Base-by-base conservation (phyloP, 805 yeast species). In the Kluyveromyces aestuarii region DNA sequence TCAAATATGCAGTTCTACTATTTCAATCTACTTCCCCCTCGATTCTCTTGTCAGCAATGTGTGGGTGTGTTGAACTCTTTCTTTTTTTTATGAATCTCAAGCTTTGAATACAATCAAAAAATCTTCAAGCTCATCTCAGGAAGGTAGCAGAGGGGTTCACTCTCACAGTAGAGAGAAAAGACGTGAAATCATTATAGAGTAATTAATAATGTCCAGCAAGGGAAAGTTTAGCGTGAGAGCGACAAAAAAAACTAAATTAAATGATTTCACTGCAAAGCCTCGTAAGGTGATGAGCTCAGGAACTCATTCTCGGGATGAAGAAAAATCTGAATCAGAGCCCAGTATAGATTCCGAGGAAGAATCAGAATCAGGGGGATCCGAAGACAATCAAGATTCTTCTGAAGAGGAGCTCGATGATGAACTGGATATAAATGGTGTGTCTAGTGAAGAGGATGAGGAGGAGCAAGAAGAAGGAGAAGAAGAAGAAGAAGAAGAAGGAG, bases 401-500 rank as follows among this genome's bases (percentile, higher is more conserved):
- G 57, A 54, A 21, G 62, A 52, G 18, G 53, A 46, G 40, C 46
- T 44, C 25, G 61, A 52, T 18, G 59, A 54, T 11, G 66, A 55
- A 37, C 33, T 46, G 8, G 57, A 53, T 42, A 38, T 52, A 37
- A 56, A 49, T 16, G 60, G 57, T 27, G 59, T 48, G 8, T 53
- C 57, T 11, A 48, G 58, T 16, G 55, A 51, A 14, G 62, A 50
- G 37, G 60, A 50, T 9, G 57, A 53, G 6, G 62, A 56, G 7
- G 61, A 54, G 21, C 60, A 57, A 13, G 57, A 51, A 30, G 49
- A 46, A 25, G 59, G 48, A 17, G 63, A 54, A 21, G 58, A 49
- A 16, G 47, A 27, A 7, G 52, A 46, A 19, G 70, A 60, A 14
- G 68, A 58, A 30, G 68, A 57, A 27, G 74, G 63, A 45, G 71